These are phyloP conservation scores for Aureoboletus auriporus DNA, from an alignment of 768 basidiomycete genomes.

Conservation along the genomic window DNA sequence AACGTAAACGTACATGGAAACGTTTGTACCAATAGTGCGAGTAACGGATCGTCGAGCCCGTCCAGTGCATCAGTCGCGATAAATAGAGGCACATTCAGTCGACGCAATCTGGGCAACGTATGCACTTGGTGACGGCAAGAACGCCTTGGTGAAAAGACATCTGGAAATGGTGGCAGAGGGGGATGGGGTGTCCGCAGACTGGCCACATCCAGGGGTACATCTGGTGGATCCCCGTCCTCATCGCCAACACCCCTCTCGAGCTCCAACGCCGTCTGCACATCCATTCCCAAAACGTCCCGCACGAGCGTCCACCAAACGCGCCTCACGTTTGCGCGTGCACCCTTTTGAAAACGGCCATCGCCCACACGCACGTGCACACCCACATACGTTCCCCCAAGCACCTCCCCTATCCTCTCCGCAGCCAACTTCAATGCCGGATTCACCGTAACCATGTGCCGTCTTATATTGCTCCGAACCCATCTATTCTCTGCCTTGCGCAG, in stretches of 20 bases:
- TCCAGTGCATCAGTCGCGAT: slow-evolving; percentile 57
- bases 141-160: slow-evolving; percentile 5
- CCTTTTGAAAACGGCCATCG: slow-evolving; percentile 56
- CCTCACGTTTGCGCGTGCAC: slow-evolving; percentile 40
- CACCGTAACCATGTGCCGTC: slow-evolving; percentile 53
- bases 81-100: slow-evolving; percentile 58
- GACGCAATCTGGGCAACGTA: slow-evolving; percentile 25
- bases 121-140: slow-evolving; percentile 41
- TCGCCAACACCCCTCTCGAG: slow-evolving; percentile 18
- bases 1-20: slow-evolving; percentile 67
- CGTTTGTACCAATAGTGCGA: slow-evolving; percentile 43
- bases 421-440: slow-evolving; percentile 44
- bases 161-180: slow-evolving; percentile 23
- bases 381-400: slow-evolving; percentile 48
- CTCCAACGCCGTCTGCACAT: slow-evolving; percentile 31
- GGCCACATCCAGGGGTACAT: slow-evolving; percentile 15
- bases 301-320: slow-evolving; percentile 58
- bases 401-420: slow-evolving; percentile 40
- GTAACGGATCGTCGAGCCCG: slow-evolving; percentile 37
- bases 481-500: slow-evolving; percentile 40
- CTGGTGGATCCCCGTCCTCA: slow-evolving; percentile 7
- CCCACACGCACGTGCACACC: slow-evolving; percentile 67
- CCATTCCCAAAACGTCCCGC: slow-evolving; percentile 41
- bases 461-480: slow-evolving; percentile 42
- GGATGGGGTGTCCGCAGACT: slow-evolving; percentile 26